Evolutionary conservation across 106 monocot genomes (phyloP).

Genomic region (Phalaenopsis equestris): DNA sequence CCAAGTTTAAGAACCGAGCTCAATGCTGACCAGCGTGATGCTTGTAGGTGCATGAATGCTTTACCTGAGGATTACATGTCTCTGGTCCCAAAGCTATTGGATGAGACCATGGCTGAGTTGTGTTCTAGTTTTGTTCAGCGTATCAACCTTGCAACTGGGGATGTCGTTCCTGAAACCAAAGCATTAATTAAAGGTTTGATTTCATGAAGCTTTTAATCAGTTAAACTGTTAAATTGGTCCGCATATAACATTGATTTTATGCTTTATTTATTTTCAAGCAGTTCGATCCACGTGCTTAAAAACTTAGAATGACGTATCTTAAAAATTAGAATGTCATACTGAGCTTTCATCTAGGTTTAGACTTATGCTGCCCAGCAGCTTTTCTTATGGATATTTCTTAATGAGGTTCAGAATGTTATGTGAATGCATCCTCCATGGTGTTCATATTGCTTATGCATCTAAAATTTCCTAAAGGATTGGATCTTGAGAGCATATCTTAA

Average conservation of each 20-base stretch:
- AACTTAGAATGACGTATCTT: neutral
- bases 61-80: constrained; percentile 83
- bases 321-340: neutral
- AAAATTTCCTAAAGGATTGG: neutral
- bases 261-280: neutral
- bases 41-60: constrained; percentile 84
- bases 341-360: neutral
- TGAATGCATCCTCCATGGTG: neutral
- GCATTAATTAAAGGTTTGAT: constrained; percentile 71
- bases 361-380: neutral
- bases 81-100: constrained; percentile 81
- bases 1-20: neutral
- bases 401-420: neutral
- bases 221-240: neutral
- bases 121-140: constrained; percentile 65
- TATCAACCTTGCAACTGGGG: constrained; percentile 89
- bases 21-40: neutral
- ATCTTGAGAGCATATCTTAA: neutral
- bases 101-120: constrained; percentile 69
- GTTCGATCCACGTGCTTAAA: neutral
- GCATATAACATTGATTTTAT: neutral
- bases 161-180: constrained; percentile 93
- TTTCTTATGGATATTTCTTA: neutral
- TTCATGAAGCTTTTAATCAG: constrained; percentile 1
- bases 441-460: neutral